Base-by-base conservation (phyloP, 805 yeast genomes). In the Metschnikowia picachoensis region DNA sequence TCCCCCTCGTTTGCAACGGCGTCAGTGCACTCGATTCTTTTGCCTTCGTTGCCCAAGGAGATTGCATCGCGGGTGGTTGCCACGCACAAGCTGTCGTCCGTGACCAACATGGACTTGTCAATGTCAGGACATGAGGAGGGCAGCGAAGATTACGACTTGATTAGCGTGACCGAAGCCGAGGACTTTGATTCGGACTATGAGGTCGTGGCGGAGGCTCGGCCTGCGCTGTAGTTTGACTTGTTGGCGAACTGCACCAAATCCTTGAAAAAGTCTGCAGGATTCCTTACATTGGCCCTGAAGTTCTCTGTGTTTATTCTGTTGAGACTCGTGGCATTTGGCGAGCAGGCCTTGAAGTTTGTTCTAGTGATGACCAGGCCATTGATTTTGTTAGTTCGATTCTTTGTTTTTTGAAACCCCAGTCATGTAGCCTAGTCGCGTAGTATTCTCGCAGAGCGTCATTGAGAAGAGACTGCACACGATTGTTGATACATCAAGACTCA, bases 161-260 rank as follows among this genome's bases (percentile, higher is more conserved):
- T 68, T 33, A 64, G 69, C 46, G 59, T 57, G 35, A 62, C 56
- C 15, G 68, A 62, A 14, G 66, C 60, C 14, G 57, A 49, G 31
- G 60, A 56, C 25, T 48, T 55, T 35, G 62, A 55, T 30, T 68
- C 73, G 3, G 76, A 71, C 49, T 71, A 53, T 45, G 74, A 70
- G 47, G 50, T 71, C 25, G 61, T 71, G 49, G 65, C 72, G 1
- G 59, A 46, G 28, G 28, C 25, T 20, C 25, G 7, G 25, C 25
- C 25, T 7, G 25, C 25, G 25, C 25, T 20, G 25, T 20, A 20
- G 25, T 20, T 4, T 20, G 25, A 20, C 25, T 20, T 20, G 25
- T 20, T 20, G 25, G 25, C 25, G 25, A 20, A 20, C 25, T 20
- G 25, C 25, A 7, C 25, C 7, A 7, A 20, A 4, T 5, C 25